Evolutionary conservation across 31 red algal species (phyloP).

Genomic region (Odonthalia washingtoniensis): DNA sequence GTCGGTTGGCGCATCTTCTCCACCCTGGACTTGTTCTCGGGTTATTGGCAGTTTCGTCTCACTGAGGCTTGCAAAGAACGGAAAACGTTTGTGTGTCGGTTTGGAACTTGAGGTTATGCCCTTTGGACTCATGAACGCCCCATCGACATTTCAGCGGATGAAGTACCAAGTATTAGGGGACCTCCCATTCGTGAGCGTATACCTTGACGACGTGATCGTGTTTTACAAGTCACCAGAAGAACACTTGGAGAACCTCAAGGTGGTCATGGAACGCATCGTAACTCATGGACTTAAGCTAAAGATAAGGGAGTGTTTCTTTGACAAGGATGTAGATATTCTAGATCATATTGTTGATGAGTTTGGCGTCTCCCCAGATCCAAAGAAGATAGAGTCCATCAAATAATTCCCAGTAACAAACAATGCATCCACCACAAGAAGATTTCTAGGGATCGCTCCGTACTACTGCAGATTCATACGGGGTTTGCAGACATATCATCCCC

Average conservation of each 20-base stretch:
- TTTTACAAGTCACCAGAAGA: conserved; percentile 19
- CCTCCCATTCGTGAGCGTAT: not conserved
- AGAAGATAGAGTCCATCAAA: not conserved
- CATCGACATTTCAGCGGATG: conserved; percentile 35
- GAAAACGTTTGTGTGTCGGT: conserved; percentile 2
- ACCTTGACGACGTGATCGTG: conserved; percentile 26
- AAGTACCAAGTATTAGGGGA: conserved; percentile 11
- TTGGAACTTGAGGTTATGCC: conserved; percentile 35
- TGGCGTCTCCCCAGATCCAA: not conserved
- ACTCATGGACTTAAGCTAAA: conserved; percentile 14
- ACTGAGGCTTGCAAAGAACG: not conserved
- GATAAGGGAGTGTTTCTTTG: conserved; percentile 1
- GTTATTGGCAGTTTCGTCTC: conserved; percentile 44
- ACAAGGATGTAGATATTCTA: conserved; percentile 7
- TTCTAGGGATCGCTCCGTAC: conserved; percentile 17
- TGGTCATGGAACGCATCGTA: not conserved
- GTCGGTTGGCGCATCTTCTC: conserved; percentile 16
- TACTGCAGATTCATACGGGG: conserved; percentile 14
- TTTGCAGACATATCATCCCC: not conserved
- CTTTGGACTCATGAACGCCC: conserved; percentile 45
- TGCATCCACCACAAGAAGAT: not conserved
- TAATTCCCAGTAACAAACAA: not conserved
- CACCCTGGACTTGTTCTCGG: conserved; percentile 36
- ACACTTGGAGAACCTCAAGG: not conserved
- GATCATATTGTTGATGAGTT: not conserved